Percentiles rank a stretch among this genome's conserved stretches.
phyloP scores from a whole-genome alignment of 345 rosid species.

The Adansonia digitata region DNA sequence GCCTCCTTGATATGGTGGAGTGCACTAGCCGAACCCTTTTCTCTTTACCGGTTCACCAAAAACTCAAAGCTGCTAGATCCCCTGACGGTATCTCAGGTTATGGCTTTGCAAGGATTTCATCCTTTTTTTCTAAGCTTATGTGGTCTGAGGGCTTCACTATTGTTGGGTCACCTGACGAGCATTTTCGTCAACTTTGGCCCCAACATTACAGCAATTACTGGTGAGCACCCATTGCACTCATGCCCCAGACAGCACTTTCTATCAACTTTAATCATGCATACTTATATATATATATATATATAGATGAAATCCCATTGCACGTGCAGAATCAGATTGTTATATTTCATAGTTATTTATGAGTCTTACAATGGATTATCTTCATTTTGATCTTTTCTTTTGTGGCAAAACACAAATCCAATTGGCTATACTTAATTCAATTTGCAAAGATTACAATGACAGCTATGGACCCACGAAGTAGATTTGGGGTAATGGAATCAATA shows the following conservation, averaged over 20 bases:
- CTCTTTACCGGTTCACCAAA: constrained; percentile 49
- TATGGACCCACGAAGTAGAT: constrained; percentile 43
- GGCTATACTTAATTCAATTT: constrained; percentile 27
- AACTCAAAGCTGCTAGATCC: constrained; percentile 64
- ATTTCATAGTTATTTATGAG: background rate
- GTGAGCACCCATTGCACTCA: constrained; percentile 29
- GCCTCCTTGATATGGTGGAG: constrained; percentile 46
- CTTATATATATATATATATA: background rate
- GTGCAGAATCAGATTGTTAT: background rate
- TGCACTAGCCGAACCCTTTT: constrained; percentile 41
- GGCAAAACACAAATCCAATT: constrained; percentile 16
- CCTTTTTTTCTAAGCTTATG: constrained; percentile 78
- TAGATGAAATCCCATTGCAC: background rate
- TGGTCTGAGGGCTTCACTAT: constrained; percentile 99
- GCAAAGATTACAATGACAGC: constrained; percentile 38
- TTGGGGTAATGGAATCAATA: constrained; percentile 16
- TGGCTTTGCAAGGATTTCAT: constrained; percentile 71
- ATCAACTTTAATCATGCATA: too few relatives aligned
- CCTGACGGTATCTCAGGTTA: constrained; percentile 77
- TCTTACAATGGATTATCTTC: background rate
- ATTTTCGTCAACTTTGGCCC: constrained; percentile 86
- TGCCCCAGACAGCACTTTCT: background rate
- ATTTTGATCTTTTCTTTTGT: background rate
- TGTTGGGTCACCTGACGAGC: constrained; percentile 68
- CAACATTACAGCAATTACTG: constrained; percentile 50